phyloP scores from a whole-genome alignment of 1,284 basidiomycete species.

The Ustilago shanxiensis region DNA sequence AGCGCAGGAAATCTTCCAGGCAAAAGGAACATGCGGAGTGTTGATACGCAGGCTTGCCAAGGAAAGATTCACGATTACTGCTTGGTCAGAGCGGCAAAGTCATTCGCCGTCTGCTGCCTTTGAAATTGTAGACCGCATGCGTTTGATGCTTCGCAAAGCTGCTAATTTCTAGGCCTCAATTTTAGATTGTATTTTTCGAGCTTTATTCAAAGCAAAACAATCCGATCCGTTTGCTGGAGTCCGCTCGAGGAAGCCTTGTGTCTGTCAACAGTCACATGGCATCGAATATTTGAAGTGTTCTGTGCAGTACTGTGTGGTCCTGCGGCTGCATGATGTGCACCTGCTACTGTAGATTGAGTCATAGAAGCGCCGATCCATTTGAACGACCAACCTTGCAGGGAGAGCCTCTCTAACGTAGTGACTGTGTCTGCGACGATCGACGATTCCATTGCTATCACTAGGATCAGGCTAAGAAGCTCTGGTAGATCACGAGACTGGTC shows the following conservation, averaged over 20 bases:
- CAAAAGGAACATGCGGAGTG: no score
- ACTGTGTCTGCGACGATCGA: neutral
- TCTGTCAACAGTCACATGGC: neutral
- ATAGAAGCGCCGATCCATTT: neutral
- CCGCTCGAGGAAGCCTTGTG: no score
- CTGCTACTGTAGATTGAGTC: no score
- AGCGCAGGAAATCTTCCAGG: no score
- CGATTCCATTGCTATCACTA: neutral
- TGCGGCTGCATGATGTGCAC: no score
- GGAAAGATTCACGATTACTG: no score
- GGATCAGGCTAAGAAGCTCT: no score
- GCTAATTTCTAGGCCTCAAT: neutral
- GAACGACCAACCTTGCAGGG: neutral
- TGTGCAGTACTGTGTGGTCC: no score
- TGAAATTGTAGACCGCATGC: slow-evolving; percentile 3
- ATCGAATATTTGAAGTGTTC: no score
- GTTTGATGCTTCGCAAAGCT: neutral
- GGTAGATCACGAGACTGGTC: neutral
- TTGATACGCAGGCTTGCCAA: no score
- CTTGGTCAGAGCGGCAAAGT: neutral
- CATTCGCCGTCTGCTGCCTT: slow-evolving; percentile 3
- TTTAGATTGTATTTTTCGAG: neutral
- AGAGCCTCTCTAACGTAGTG: neutral
- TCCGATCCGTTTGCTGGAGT: no score
- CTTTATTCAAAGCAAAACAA: neutral